phyloP scores from a whole-genome alignment of 148 eudicot species.

The Silene uniflora region DNA sequence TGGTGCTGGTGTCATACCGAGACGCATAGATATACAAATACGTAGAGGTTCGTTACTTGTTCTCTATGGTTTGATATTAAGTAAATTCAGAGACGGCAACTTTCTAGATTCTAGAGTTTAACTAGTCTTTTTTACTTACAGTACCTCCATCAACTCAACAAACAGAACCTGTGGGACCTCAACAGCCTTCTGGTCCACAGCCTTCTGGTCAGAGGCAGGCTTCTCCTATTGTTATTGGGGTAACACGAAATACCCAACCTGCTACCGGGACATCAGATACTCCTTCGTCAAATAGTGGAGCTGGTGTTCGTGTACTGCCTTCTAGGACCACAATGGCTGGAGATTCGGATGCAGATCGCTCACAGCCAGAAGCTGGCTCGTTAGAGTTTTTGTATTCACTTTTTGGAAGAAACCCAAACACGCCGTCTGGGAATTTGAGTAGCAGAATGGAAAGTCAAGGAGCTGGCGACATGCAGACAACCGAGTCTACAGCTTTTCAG shows the following conservation, averaged over 20 bases:
- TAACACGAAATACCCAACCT: constrained; percentile 26
- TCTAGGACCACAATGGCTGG: constrained; percentile 37
- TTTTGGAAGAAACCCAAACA: constrained; percentile 33
- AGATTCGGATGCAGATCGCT: constrained; percentile 30
- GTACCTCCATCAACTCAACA: constrained; percentile 28
- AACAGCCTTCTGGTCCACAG: constrained; percentile 34
- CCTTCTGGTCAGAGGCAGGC: constrained; percentile 29
- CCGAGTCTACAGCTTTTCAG: constrained; percentile 26
- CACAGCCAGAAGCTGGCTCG: constrained; percentile 31
- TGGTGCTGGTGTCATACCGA: constrained; percentile 32
- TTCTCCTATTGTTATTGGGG: constrained; percentile 22
- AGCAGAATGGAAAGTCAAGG: constrained; percentile 25
- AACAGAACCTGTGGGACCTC: constrained; percentile 34
- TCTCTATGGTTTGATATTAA: not conserved
- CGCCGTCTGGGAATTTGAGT: constrained; percentile 25
- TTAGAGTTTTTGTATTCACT: constrained; percentile 26
- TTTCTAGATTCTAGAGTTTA: not conserved
- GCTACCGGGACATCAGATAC: constrained; percentile 22
- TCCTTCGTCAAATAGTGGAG: constrained; percentile 26
- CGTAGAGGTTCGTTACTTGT: constrained; percentile 34
- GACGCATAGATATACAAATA: constrained; percentile 50
- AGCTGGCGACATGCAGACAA: constrained; percentile 20
- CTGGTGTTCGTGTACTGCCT: constrained; percentile 34
- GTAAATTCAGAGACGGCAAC: not conserved
- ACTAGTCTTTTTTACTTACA: constrained; percentile 8